Percentiles rank a stretch among this genome's conserved stretches.
Conservation (phyloP, 192 early-diverging fungal species). For the Nowakowskiella sp. region DNA sequence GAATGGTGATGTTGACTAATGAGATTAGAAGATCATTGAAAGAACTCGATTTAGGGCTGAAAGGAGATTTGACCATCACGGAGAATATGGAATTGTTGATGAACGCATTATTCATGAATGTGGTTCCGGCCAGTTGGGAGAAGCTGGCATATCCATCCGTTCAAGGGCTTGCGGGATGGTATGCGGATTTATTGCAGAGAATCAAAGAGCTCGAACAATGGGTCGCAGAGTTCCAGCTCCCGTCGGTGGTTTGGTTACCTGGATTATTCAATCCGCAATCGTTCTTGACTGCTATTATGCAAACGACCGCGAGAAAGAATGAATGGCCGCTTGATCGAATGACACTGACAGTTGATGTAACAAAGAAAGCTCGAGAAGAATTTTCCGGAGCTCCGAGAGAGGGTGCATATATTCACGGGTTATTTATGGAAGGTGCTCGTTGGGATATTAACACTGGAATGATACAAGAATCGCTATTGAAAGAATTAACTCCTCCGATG, state of each 20-base stretch:
- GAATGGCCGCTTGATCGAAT: constrained; percentile 61
- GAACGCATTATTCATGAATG: constrained; percentile 54
- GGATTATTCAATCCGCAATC: constrained; percentile 64
- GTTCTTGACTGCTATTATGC: constrained; percentile 63
- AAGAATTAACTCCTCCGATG: constrained; percentile 57
- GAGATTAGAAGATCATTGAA: constrained; percentile 55
- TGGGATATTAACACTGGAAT: constrained; percentile 58
- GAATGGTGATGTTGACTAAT: constrained; percentile 50
- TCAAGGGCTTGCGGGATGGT: constrained; percentile 48
- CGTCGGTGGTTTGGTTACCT: constrained; percentile 50
- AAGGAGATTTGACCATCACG: constrained; percentile 57
- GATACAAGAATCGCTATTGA: constrained; percentile 55
- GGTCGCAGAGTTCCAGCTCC: constrained; percentile 59
- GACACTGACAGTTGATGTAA: constrained; percentile 56
- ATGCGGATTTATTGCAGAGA: constrained; percentile 52
- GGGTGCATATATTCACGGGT: constrained; percentile 53
- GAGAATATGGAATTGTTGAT: constrained; percentile 57
- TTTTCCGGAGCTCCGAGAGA: constrained; percentile 55
- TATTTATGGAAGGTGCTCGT: constrained; percentile 60
- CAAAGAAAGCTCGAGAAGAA: constrained; percentile 54
- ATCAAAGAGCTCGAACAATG: constrained; percentile 57
- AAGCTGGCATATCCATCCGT: constrained; percentile 56
- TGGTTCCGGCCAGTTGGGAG: constrained; percentile 51
- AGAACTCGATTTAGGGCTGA: constrained; percentile 55
- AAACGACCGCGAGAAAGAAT: constrained; percentile 57